Percentiles rank a stretch among this genome's conserved stretches.
These are phyloP conservation scores for Aphanomyces stellatus DNA, from an alignment of 352 stramenopile genomes.

Conservation along the genomic window DNA sequence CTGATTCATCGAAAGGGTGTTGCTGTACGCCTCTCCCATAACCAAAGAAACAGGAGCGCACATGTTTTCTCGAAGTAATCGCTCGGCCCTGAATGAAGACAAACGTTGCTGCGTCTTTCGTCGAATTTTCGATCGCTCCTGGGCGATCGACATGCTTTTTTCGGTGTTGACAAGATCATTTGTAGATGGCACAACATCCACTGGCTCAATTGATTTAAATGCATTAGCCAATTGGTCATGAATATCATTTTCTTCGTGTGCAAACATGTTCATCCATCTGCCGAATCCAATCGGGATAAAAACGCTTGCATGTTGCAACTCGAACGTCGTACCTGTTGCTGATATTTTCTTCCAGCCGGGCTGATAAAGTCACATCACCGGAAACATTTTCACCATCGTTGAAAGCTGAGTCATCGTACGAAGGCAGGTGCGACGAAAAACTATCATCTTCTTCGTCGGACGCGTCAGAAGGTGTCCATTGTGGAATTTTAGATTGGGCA, in stretches of 20 bases:
- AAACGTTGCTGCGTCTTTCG: neutral
- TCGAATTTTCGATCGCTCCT: neutral
- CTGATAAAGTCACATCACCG: slow-evolving; percentile 4
- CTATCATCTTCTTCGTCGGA: slow-evolving; percentile 12
- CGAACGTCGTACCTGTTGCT: neutral
- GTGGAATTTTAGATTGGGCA: neutral
- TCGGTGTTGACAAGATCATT: neutral
- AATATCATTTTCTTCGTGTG: neutral
- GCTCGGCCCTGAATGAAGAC: slow-evolving; percentile 4
- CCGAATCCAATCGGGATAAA: neutral
- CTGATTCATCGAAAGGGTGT: neutral
- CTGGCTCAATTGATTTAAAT: neutral
- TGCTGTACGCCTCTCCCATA: slow-evolving; percentile 3
- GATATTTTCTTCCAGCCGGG: slow-evolving; percentile 6
- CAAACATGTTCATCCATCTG: neutral
- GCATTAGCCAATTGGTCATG: neutral
- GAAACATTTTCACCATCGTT: neutral
- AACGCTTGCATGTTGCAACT: neutral
- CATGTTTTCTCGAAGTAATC: neutral
- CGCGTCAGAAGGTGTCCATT: slow-evolving; percentile 7
- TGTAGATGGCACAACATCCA: neutral
- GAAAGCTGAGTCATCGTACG: neutral
- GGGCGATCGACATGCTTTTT: neutral
- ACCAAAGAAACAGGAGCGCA: neutral
- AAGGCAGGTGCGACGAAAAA: neutral